Evolutionary conservation across 495 filamentous ascomycete genomes (phyloP), one percentile per base, ranked within the genome.

Genomic region (Pyronema domesticum): DNA sequence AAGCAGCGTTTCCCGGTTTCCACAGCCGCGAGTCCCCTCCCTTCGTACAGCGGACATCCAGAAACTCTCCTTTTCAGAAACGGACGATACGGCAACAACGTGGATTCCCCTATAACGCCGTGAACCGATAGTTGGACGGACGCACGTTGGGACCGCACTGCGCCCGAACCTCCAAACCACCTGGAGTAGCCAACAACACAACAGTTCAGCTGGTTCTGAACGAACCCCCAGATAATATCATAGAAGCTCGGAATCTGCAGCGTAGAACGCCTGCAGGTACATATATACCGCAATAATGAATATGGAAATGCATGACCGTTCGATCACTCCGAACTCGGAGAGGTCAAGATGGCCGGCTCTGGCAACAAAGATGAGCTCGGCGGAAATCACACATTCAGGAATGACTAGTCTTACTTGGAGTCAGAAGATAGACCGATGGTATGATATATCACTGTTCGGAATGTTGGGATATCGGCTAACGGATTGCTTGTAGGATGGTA

Each of bases 321-420:
- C 50, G 14, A 10, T 40, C 35, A 53, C 11, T 42, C 30, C 46
- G 34, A 49, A 55, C 60, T 74, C 76, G 57, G 80, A 81, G 64
- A 67, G 78, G 60, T 71, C 80, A 66, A 75, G 79, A 76, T 80
- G 77, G 79, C 80, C 80, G 56, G 79, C 80, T 30, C 72, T 84
- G 56, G 78, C 78, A 51, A 72, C 78, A 51, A 81, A 82, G 77
- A 67, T 81, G 65, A 73, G 79, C 63, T 82, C 78, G 61, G 77
- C 79, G 55, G 81, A 84, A 70, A 81, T 84, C 76, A 77, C 74
- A 46, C 72, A 73, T 57, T 76, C 80, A 58, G 70, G 68, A 59
- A 77, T 78, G 58, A 78, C 76, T 60, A 73, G 76, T 34, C 68
- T 86, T 59, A 77, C 67, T 39, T 47, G 69, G 50, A 69, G 66